Evolutionary conservation across 805 yeast species (phyloP).

Genomic region (Candida boleticola): DNA sequence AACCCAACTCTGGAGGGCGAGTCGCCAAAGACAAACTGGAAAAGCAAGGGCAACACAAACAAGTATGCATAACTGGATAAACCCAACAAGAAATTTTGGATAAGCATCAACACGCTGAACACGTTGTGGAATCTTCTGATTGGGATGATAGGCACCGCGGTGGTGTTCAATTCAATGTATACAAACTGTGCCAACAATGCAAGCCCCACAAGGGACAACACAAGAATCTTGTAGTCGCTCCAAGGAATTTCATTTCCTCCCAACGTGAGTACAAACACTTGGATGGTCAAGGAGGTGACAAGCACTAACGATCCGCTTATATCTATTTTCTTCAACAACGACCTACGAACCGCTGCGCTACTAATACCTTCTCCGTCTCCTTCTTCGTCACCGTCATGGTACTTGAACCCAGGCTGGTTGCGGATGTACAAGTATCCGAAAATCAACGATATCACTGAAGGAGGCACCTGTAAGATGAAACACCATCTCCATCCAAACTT

Average conservation of each 20-base stretch:
- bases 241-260: slow-evolving; percentile 22
- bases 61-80: slow-evolving; percentile 39
- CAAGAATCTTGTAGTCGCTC: slow-evolving; percentile 11
- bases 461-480: slow-evolving; percentile 53
- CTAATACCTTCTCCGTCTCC: not conserved
- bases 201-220: slow-evolving; percentile 13
- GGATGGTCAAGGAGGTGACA: slow-evolving; percentile 29
- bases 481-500: slow-evolving; percentile 67
- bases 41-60: slow-evolving; percentile 40
- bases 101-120: slow-evolving; percentile 21
- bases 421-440: slow-evolving; percentile 25
- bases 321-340: slow-evolving; percentile 25
- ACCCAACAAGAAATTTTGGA: slow-evolving; percentile 36
- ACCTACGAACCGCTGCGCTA: not conserved
- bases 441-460: slow-evolving; percentile 41
- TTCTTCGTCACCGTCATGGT: not conserved
- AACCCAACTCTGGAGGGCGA: slow-evolving; percentile 40
- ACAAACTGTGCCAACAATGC: slow-evolving; percentile 12
- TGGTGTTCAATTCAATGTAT: slow-evolving; percentile 19
- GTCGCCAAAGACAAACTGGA: slow-evolving; percentile 42
- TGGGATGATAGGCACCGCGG: slow-evolving; percentile 33
- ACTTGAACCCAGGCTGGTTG: slow-evolving; percentile 23
- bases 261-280: slow-evolving; percentile 23
- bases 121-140: slow-evolving; percentile 20
- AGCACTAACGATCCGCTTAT: slow-evolving; percentile 29